Evolutionary conservation across 306 rosid species (phyloP), one percentile per base, ranked within the genome.

Genomic region (Vigna nakashimae): DNA sequence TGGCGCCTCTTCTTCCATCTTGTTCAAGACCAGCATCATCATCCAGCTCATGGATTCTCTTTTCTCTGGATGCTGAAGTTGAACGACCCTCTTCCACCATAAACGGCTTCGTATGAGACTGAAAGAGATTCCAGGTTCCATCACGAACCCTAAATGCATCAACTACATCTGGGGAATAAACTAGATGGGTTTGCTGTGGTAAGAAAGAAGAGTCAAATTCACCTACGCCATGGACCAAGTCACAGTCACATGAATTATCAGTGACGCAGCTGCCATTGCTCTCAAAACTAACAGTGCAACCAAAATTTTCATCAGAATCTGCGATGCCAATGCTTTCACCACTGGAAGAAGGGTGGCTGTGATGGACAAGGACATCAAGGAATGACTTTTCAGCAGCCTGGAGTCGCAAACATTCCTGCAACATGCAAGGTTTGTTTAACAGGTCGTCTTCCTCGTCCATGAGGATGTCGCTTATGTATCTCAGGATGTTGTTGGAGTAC

Each of bases 321-420:
- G 80, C 70, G 67, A n/a, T 56, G 22, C 30, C 80, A 2, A 64
- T 0, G 40, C 52, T 82, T 48, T 70, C 79, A 38, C 79, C 79
- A 48, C 63, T 17, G 20, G 42, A 48, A 76, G 58, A 28, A 75
- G n/a, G 22, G 1, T 15, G 9, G 13, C 46, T 43, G 45, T 80
- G 82, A 71, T 46, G 13, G 26, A 26, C 89, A 42, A 94, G 87
- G 56, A 56, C 95, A 45, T 94, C 97, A 53, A 87, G 85, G 63
- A 94, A 88, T 2, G 97, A 94, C 50, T 91, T 92, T 75, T 94
- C 98, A 40, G 97, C 90, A 30, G 97, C 88, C 46, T 86, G 97
- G 81, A 94, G 98, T 20, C 85, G 87, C 77, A 92, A 80, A 60
- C 93, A 88, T 28, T 90, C 88, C 71, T 88, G 89, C 84, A 94